Base-by-base conservation (phyloP, 345 rosid species). In the Gossypium herbaceum region DNA sequence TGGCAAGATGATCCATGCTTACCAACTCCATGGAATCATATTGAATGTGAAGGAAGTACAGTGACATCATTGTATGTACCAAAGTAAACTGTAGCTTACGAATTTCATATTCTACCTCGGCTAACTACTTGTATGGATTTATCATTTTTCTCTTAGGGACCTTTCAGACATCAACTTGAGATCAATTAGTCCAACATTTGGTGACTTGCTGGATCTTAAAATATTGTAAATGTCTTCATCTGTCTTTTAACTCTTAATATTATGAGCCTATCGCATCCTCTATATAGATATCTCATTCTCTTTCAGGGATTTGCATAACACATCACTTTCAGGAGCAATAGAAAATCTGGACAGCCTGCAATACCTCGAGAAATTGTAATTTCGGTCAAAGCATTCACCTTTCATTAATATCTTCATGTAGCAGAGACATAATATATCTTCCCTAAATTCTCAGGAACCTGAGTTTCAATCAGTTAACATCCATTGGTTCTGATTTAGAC, bases 1-100 rank as follows among this genome's bases (percentile, higher is more conserved):
- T 94, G 98, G 98, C 83, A 87, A 85, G 97, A 94, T 68, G 97
- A 94, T 75, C 98, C 98, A 19, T 94, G 98, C 80, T 92, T 87
- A 77, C 98, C 97, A 1, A 78, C 62, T 65, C 77, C 85, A 24
- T 94, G 97, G 97, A 85, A 84, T 77, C 94, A 81, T 75, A 75
- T 94, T 43, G 77, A 81, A 79, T 94, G 97, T 76, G 93, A 91
- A 83, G 97, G 91, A 81, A 89, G 76, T 88, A 68, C 51, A 7
- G 92, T 94, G 51, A 90, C 93, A 79, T 90, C 98, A 81, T 67
- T 92, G 98, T 94, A 78, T 48, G 85, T 73, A 60, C 27, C 27
- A 66, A 54, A 39, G 52, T 51, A 47, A 12, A 27, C 34, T 12
- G 63, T 68, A 45, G 55, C 29, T 65, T 34, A 20, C 3, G 2